phyloP scores from a whole-genome alignment of 192 early-diverging fungal genomes.

The Backusella mclennaniae region DNA sequence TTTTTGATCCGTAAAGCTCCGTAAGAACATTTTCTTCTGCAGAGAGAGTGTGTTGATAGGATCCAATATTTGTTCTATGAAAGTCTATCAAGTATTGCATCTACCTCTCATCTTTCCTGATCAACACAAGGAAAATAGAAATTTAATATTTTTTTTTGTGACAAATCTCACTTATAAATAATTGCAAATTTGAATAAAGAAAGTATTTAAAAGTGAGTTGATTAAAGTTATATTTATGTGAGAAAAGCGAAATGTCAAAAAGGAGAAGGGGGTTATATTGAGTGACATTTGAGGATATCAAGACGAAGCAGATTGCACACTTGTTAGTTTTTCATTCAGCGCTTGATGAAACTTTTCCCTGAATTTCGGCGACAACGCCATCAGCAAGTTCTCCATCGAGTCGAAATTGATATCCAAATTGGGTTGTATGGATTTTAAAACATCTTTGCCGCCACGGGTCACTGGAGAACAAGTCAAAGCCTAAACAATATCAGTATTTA shows the following conservation, averaged over 20 bases:
- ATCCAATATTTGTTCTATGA: too few species aligned
- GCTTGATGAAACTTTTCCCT: constrained; percentile 32
- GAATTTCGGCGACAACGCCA: constrained; percentile 35
- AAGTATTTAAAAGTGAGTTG: too few species aligned
- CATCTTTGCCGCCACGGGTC: neutral
- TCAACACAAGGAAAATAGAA: too few species aligned
- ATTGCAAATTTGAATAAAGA: too few species aligned
- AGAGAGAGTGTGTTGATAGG: too few species aligned
- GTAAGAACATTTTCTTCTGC: too few species aligned
- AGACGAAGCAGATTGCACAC: neutral
- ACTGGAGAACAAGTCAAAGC: neutral
- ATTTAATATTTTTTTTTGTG: too few species aligned
- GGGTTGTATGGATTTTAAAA: constrained; percentile 6
- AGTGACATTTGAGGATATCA: neutral
- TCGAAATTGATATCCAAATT: constrained; percentile 31
- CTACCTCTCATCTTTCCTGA: too few species aligned
- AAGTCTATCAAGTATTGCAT: too few species aligned
- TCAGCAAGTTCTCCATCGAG: constrained; percentile 39
- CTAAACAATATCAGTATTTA: neutral
- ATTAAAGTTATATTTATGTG: neutral
- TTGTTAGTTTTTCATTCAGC: constrained; percentile 29
- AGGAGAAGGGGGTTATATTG: too few species aligned
- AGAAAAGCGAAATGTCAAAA: neutral
- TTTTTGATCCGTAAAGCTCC: too few species aligned
- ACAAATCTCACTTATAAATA: too few species aligned